Evolutionary conservation across 495 filamentous ascomycete genomes (phyloP), one percentile per base, ranked within the genome.

Genomic region (Podospora tetraspora): DNA sequence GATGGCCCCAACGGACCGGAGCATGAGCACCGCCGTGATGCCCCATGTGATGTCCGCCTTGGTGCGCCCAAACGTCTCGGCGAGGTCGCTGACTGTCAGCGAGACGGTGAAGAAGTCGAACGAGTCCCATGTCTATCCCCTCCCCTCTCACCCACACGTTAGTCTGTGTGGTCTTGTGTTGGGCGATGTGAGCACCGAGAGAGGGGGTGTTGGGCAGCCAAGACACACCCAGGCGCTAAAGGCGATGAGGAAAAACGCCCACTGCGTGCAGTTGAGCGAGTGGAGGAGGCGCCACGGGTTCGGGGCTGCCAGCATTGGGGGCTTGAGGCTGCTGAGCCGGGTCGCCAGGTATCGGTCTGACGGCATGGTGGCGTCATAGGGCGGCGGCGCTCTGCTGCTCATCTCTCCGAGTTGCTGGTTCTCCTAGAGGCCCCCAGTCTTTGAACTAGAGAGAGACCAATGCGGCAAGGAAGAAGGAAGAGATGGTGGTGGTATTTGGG

Each of bases 31-130:
- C 16, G 93, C 83, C 0, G 92, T 96, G 66, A 96, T 96, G 24
- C 92, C 92, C 92, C 92, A 96, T 25, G 92, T 94, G 67, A 96
- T 95, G 57, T 95, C 88, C 3, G 89, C 85, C 43, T 89, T 89
- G 58, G 84, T 79, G 70, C 85, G 87, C 67, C 82, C 83, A 71
- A 95, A 96, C 2, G 79, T 77, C 70, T 87, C 77, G 27, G 91
- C 88, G 29, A 96, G 82, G 32, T 92, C 78, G 6, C 79, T 77
- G 23, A 92, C 87, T 0, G 91, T 93, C 66, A 96, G 77, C 8
- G 89, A 92, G 71, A 95, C 91, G 69, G 91, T 94, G 82, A 96
- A 96, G 83, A 96, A 96, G 74, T 96, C 92, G 69, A 95, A 94
- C 16, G 92, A 87, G 76, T 96, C 92, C 90, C 92, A 94, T 0